phyloP scores from a whole-genome alignment of 2,329 filamentous ascomycete genomes.

The Ampelomyces quisqualis region DNA sequence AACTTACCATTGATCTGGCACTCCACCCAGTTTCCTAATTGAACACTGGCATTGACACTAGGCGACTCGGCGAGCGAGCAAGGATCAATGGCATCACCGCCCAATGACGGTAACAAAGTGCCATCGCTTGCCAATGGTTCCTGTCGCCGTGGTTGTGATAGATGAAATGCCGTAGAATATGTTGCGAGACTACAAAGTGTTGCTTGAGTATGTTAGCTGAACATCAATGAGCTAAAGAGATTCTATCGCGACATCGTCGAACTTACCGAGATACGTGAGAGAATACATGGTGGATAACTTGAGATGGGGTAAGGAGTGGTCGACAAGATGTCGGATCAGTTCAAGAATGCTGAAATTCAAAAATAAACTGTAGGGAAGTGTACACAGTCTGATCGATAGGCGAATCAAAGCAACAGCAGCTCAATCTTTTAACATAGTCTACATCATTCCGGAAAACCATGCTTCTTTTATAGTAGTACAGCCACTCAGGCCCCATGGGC shows the following conservation, averaged over 20 bases:
- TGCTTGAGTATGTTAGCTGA: neutral
- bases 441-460: neutral
- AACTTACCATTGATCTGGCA: conserved; percentile 33
- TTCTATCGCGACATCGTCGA: neutral
- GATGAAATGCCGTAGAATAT: neutral
- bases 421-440: too few species aligned
- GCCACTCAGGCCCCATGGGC: conserved; percentile 1
- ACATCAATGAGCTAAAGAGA: neutral
- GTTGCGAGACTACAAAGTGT: neutral
- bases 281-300: neutral
- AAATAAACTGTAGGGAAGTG: neutral
- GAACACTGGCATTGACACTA: conserved; percentile 29
- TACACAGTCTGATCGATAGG: too few species aligned
- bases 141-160: neutral
- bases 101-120: conserved; percentile 3
- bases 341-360: neutral
- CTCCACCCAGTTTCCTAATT: conserved; percentile 35
- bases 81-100: conserved; percentile 14
- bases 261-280: conserved; percentile 1
- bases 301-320: neutral
- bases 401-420: too few species aligned
- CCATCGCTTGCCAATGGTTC: neutral
- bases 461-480: neutral
- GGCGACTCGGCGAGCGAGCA: conserved; percentile 26
- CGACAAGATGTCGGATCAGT: neutral